Percentiles rank a stretch among this genome's conserved stretches.
Conservation (phyloP, 257 asterid genomes). For the Nicotiana undulata region DNA sequence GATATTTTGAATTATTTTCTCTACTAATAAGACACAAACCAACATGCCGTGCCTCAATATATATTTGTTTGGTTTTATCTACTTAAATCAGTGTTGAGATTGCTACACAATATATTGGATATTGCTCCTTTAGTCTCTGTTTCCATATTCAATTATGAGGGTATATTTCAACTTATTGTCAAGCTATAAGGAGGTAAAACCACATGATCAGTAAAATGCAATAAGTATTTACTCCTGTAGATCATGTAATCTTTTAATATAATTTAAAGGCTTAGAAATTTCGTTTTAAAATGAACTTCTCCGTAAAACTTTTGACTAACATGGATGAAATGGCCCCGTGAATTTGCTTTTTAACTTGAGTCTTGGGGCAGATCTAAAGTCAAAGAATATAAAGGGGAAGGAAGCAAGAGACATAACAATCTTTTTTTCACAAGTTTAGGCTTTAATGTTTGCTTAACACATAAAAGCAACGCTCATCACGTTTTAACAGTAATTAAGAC, state of each 20-base stretch:
- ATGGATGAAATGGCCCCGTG: background rate
- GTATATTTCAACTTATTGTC: no score
- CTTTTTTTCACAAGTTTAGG: background rate
- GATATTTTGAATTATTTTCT: background rate
- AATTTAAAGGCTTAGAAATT: no score
- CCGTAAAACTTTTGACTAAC: background rate
- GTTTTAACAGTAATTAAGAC: background rate
- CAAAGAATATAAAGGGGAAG: no score
- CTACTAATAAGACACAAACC: background rate
- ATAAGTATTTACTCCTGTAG: no score
- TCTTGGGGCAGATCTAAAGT: background rate
- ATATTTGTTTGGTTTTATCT: background rate
- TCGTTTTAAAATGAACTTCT: background rate
- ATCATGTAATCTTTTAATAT: no score
- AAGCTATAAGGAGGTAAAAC: no score
- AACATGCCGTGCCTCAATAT: background rate
- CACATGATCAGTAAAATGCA: background rate
- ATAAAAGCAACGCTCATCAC: background rate
- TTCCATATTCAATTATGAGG: background rate
- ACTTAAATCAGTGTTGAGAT: background rate
- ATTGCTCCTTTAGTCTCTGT: background rate
- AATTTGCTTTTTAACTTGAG: background rate
- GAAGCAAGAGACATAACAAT: background rate
- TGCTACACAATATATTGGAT: background rate
- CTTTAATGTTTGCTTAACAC: background rate